phyloP scores from a whole-genome alignment of 176 grass and related monocot species.

The Ampelocalamus luodianensis region DNA sequence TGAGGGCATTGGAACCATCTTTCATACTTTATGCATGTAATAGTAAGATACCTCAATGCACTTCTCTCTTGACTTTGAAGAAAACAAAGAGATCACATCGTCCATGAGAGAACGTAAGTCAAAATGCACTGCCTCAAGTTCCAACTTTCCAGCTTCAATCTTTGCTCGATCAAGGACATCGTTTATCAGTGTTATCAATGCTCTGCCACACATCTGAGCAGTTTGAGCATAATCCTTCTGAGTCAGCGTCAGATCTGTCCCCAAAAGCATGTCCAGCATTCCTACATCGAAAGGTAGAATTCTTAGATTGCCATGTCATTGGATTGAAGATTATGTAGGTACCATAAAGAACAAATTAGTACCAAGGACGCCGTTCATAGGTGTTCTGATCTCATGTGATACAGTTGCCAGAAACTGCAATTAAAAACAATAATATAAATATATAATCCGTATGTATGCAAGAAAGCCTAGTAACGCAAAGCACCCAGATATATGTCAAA shows the following conservation, averaged over 20 bases:
- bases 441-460: neutral
- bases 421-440: slow-evolving; percentile 26
- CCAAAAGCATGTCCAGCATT: slow-evolving; percentile 96
- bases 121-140: slow-evolving; percentile 87
- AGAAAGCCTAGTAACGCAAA: slow-evolving; percentile 7
- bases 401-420: slow-evolving; percentile 97
- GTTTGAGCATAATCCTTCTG: slow-evolving; percentile 93
- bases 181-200: slow-evolving; percentile 91
- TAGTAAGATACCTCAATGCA: slow-evolving; percentile 77
- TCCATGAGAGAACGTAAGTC: slow-evolving; percentile 80
- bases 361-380: slow-evolving; percentile 98
- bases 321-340: slow-evolving; percentile 3
- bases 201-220: slow-evolving; percentile 82
- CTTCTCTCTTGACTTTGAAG: slow-evolving; percentile 92
- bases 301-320: slow-evolving; percentile 1
- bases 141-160: slow-evolving; percentile 94
- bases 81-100: slow-evolving; percentile 95
- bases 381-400: slow-evolving; percentile 98
- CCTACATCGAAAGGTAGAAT: slow-evolving; percentile 48
- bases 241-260: slow-evolving; percentile 79
- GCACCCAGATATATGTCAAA: slow-evolving; percentile 21
- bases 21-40: neutral
- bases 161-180: slow-evolving; percentile 97
- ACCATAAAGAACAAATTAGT: slow-evolving; percentile 34
- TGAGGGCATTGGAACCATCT: neutral